Conservation (phyloP, 31 red algal species). For the Asparagopsis taxiformis region DNA sequence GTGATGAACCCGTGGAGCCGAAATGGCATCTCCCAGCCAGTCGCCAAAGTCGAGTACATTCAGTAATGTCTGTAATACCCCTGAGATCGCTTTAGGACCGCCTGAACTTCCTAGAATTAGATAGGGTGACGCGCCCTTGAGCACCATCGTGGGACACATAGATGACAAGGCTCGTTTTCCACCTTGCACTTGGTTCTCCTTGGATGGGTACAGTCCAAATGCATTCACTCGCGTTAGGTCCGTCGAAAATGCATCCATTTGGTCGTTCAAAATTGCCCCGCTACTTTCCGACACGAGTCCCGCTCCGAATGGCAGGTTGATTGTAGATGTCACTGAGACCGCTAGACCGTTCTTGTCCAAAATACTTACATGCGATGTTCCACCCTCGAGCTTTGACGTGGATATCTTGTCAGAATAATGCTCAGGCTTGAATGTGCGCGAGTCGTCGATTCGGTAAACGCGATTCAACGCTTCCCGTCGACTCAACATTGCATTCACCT, state of each 20-base stretch:
- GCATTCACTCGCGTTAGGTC: conserved; percentile 50
- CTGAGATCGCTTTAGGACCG: conserved; percentile 75
- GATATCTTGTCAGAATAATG: conserved; percentile 40
- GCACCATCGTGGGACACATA: conserved; percentile 89
- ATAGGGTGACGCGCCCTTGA: conserved; percentile 39
- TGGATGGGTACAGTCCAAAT: conserved; percentile 59
- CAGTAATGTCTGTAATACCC: conserved; percentile 80
- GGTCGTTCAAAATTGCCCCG: conserved; percentile 87
- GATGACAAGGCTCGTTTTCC: conserved; percentile 88
- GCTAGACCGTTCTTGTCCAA: conserved; percentile 78
- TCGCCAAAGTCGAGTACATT: conserved; percentile 83
- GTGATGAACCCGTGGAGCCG: conserved; percentile 88
- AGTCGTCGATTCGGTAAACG: conserved; percentile 19
- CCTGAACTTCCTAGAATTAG: conserved; percentile 80
- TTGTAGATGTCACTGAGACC: conserved; percentile 79
- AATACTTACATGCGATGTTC: conserved; percentile 90
- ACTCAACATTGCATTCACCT: conserved; percentile 69
- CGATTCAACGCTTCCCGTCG: conserved; percentile 56
- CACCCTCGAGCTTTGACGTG: conserved; percentile 66
- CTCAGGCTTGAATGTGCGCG: conserved; percentile 45
- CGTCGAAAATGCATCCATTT: conserved; percentile 85
- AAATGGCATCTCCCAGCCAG: conserved; percentile 61
- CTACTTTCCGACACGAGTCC: conserved; percentile 59
- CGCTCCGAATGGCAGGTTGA: conserved; percentile 90
- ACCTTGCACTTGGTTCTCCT: conserved; percentile 57